phyloP scores from a whole-genome alignment of 2,329 filamentous ascomycete species.

The Xylaria sp. region DNA sequence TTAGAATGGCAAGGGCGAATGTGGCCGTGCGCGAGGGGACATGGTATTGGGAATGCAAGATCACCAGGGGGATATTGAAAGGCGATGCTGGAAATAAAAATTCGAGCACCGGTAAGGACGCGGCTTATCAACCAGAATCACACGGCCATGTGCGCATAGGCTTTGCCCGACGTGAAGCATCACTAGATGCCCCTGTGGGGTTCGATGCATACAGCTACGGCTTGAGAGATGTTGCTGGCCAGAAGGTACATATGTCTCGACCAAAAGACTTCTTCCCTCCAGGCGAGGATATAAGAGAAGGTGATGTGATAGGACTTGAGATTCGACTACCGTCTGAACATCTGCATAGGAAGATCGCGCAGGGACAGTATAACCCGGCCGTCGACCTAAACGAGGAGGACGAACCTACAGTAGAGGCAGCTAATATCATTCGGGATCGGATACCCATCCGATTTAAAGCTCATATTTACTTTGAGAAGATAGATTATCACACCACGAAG shows the following conservation, averaged over 20 bases:
- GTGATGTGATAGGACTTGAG: constrained; percentile 93
- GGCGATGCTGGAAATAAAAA: constrained; percentile 56
- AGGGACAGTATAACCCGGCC: constrained; percentile 87
- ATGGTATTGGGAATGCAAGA: constrained; percentile 94
- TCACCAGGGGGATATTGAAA: constrained; percentile 73
- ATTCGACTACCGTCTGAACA: constrained; percentile 85
- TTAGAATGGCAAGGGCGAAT: constrained; percentile 90
- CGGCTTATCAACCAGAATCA: constrained; percentile 57
- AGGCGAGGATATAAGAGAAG: constrained; percentile 83
- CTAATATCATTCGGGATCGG: constrained; percentile 92
- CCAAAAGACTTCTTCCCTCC: constrained; percentile 89
- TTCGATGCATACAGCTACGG: constrained; percentile 96
- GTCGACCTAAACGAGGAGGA: constrained; percentile 75
- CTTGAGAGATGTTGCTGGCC: constrained; percentile 87
- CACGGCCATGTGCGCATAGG: constrained; percentile 82
- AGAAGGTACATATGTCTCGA: constrained; percentile 92
- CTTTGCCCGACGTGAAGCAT: constrained; percentile 84
- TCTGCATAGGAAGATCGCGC: constrained; percentile 87
- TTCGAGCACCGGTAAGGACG: constrained; percentile 52
- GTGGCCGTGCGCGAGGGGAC: constrained; percentile 89
- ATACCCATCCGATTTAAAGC: constrained; percentile 95
- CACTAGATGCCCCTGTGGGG: constrained; percentile 83
- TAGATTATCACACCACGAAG: constrained; percentile 88
- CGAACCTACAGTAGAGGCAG: constrained; percentile 64
- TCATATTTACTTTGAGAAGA: constrained; percentile 92